Evolutionary conservation across 306 rosid species (phyloP).

Genomic region (Trifolium repens): DNA sequence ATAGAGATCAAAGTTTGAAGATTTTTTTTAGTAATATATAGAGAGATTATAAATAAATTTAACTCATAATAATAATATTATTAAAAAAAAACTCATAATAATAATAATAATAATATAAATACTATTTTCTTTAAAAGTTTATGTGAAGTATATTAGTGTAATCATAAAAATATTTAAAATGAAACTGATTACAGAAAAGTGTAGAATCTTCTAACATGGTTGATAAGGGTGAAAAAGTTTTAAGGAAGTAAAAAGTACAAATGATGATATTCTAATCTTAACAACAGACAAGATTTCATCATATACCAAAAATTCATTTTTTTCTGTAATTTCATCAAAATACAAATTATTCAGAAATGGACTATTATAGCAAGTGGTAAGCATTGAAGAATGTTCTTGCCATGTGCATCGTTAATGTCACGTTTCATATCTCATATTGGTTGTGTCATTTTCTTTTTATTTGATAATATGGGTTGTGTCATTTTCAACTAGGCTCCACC

Average conservation of each 20-base stretch:
- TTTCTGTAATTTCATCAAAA: background rate
- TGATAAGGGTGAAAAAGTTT: background rate
- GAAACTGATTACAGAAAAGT: background rate
- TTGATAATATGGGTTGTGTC: background rate
- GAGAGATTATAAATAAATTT: too few species aligned
- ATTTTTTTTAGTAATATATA: too few species aligned
- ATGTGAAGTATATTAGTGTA: too few species aligned
- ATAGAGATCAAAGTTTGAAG: too few species aligned
- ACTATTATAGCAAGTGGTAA: slow-evolving; percentile 37
- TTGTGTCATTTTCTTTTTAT: slow-evolving; percentile 15
- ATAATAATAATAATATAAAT: background rate
- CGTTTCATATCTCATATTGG: slow-evolving; percentile 32
- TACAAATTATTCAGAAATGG: slow-evolving; percentile 35
- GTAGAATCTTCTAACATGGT: slow-evolving; percentile 15
- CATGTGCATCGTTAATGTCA: slow-evolving; percentile 33
- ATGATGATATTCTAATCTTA: background rate
- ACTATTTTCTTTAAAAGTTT: too few species aligned
- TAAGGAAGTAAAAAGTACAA: slow-evolving; percentile 12
- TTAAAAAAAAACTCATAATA: too few species aligned
- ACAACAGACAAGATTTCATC: background rate
- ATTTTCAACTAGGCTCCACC: slow-evolving; percentile 36
- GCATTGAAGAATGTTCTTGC: slow-evolving; percentile 50
- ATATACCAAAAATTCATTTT: background rate
- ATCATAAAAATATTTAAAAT: background rate
- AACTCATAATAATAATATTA: too few species aligned